Percentiles rank a stretch among this genome's conserved stretches.
phyloP scores from a whole-genome alignment of 306 rosid species.

The Quercus gilva region DNA sequence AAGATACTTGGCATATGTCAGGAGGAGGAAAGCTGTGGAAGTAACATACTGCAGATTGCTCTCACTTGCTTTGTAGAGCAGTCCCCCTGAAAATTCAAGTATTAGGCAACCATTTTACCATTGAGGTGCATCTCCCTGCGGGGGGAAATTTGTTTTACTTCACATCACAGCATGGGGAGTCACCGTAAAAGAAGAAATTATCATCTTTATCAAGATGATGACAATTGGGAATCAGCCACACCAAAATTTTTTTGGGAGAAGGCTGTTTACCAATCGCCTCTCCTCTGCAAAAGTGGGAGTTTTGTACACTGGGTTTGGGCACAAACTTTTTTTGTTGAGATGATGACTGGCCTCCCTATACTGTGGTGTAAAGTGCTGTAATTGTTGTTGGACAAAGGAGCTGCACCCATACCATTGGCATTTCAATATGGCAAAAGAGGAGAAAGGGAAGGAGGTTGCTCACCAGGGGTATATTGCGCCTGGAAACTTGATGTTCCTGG shows the following conservation, averaged over 20 bases:
- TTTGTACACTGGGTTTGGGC: too few species aligned
- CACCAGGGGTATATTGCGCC: conserved; percentile 83
- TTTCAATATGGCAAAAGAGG: background rate
- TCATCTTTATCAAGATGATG: background rate
- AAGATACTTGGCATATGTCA: conserved; percentile 64
- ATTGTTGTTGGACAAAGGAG: background rate
- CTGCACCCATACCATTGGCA: background rate
- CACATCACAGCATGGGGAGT: background rate
- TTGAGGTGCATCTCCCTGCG: background rate
- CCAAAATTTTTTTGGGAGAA: too few species aligned
- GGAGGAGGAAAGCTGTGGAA: conserved; percentile 52
- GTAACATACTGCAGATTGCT: conserved; percentile 89
- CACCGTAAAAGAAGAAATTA: background rate
- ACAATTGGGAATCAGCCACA: background rate
- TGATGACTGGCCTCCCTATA: background rate
- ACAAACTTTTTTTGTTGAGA: background rate
- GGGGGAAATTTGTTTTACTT: background rate
- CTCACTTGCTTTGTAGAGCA: conserved; percentile 64
- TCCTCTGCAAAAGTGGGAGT: too few species aligned
- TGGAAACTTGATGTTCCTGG: conserved; percentile 61
- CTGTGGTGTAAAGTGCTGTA: background rate
- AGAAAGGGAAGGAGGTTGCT: background rate
- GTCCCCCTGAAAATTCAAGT: conserved; percentile 51
- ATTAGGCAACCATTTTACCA: background rate
- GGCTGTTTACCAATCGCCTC: too few species aligned